Conservation (phyloP, 768 basidiomycete species). For the Mycena filopes region DNA sequence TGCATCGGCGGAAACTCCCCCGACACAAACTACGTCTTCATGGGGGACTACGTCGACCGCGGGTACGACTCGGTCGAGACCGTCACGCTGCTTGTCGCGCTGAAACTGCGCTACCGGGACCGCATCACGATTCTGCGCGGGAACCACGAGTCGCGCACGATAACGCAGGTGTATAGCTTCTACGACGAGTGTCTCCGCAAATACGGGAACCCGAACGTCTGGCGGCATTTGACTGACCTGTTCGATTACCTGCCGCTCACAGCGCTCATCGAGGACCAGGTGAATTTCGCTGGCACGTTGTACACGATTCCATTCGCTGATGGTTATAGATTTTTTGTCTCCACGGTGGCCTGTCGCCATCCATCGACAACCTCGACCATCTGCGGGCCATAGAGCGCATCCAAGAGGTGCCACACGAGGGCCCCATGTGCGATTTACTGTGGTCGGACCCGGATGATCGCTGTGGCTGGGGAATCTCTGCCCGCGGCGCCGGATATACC, state of each 20-base stretch:
- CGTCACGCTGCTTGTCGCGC: conserved; percentile 94
- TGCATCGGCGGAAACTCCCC: conserved; percentile 98
- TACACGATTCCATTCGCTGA: conserved; percentile 25
- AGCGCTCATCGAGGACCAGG: conserved; percentile 98
- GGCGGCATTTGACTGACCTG: conserved; percentile 98
- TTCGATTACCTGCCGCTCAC: conserved; percentile 98
- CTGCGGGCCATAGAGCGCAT: conserved; percentile 98
- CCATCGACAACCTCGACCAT: conserved; percentile 99
- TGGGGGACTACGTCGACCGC: conserved; percentile 99
- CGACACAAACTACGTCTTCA: conserved; percentile 99
- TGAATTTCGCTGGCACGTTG: conserved; percentile 57
- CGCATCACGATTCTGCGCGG: conserved; percentile 97
- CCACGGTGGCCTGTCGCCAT: conserved; percentile 97
- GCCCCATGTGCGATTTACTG: conserved; percentile 99
- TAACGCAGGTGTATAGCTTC: conserved; percentile 99
- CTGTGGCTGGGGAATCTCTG: conserved; percentile 99
- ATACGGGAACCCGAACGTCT: conserved; percentile 99
- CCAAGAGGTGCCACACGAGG: conserved; percentile 99
- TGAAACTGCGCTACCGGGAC: conserved; percentile 98
- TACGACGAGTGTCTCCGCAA: conserved; percentile 99
- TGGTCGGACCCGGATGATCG: conserved; percentile 99
- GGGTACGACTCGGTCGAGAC: conserved; percentile 99
- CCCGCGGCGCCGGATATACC: conserved; percentile 98
- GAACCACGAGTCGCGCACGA: conserved; percentile 99
- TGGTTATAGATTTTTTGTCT: conserved; percentile 92